Percentiles rank a stretch among this genome's conserved stretches.
These are phyloP conservation scores for Glycine latifolia DNA, from an alignment of 306 rosid genomes.

Conservation along the genomic window DNA sequence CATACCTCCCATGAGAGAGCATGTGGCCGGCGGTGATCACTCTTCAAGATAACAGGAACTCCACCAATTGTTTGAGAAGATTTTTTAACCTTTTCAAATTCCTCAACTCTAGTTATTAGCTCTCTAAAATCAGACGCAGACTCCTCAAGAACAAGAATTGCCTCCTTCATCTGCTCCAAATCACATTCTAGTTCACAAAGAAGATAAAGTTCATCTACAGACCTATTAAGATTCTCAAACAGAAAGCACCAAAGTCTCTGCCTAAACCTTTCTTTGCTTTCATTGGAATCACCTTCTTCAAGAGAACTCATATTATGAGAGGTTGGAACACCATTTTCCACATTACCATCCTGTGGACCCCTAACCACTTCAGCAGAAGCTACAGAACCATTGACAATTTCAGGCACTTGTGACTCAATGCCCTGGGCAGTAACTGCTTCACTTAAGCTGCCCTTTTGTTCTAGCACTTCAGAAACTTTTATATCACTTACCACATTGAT, in stretches of 20 bases:
- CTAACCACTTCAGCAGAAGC: conserved; percentile 52
- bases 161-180: conserved; percentile 97
- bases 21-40: conserved; percentile 97
- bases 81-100: conserved; percentile 86
- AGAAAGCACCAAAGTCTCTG: conserved; percentile 99
- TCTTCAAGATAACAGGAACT: conserved; percentile 76
- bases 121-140: conserved; percentile 94
- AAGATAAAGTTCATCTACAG: conserved; percentile 99
- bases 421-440: conserved; percentile 41
- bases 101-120: conserved; percentile 85
- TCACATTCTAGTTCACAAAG: conserved; percentile 98
- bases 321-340: conserved; percentile 53
- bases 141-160: conserved; percentile 97
- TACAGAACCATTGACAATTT: conserved; percentile 49
- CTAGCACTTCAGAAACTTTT: conserved; percentile 42
- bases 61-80: conserved; percentile 78
- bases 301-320: conserved; percentile 58
- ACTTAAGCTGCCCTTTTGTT: conserved; percentile 47
- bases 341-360: conserved; percentile 49
- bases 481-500: conserved; percentile 51
- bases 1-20: conserved; percentile 99
- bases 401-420: conserved; percentile 49
- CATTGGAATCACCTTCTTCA: conserved; percentile 75
- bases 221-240: conserved; percentile 97
- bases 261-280: conserved; percentile 96